Percentiles rank a stretch among this genome's conserved stretches.
Evolutionary conservation across 257 asterid species (phyloP).

Genomic region (Primulina tabacum): DNA sequence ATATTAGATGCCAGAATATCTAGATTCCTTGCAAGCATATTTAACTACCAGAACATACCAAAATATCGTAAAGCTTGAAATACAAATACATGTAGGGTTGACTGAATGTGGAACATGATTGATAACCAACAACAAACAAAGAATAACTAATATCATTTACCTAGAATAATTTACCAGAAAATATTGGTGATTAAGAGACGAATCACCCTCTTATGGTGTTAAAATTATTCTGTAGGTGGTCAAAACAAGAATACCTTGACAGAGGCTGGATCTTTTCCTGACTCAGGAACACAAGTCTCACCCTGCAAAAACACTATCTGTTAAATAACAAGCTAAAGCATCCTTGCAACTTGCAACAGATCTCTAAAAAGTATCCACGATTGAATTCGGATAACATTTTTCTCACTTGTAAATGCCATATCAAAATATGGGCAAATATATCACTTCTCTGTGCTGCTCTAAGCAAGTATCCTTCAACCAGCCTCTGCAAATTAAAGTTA

Average conservation of each 20-base stretch:
- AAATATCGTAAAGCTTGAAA: not conserved
- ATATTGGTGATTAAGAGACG: slow-evolving; percentile 17
- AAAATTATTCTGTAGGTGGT: not conserved
- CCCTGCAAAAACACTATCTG: slow-evolving; percentile 58
- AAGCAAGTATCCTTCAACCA: slow-evolving; percentile 96
- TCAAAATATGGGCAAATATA: slow-evolving; percentile 90
- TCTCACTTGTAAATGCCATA: slow-evolving; percentile 95
- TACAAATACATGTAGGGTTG: no score
- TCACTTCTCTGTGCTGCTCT: slow-evolving; percentile 98
- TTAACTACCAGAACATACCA: not conserved
- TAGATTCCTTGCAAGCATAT: not conserved
- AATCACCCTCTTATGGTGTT: slow-evolving; percentile 1
- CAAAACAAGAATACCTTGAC: slow-evolving; percentile 51
- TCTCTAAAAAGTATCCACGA: not conserved
- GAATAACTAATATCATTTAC: not conserved
- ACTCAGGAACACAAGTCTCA: slow-evolving; percentile 68
- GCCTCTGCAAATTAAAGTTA: slow-evolving; percentile 54
- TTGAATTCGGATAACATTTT: not conserved
- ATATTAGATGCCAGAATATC: not conserved
- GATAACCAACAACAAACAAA: slow-evolving; percentile 3
- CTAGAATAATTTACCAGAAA: not conserved
- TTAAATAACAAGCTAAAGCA: slow-evolving; percentile 28
- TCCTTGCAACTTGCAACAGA: slow-evolving; percentile 19
- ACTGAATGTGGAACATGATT: not conserved
- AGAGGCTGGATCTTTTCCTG: slow-evolving; percentile 64